Evolutionary conservation across 768 basidiomycete species (phyloP), one percentile per base, ranked within the genome.

Genomic region (Kwoniella shandongensis): DNA sequence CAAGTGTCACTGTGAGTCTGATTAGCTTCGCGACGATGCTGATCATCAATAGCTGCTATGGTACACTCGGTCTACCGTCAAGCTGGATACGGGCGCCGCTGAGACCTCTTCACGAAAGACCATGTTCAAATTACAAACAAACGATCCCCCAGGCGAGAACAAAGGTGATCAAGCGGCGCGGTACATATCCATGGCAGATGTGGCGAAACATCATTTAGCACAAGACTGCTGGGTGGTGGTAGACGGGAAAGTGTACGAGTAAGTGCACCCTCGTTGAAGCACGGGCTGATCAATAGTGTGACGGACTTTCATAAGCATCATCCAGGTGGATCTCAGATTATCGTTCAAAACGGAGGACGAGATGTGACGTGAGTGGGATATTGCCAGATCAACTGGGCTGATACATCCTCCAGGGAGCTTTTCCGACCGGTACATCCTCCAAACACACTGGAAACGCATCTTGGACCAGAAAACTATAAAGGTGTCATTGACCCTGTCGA

Each of bases 191-290:
- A 39, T 60, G 51, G 22, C 23, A 38, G 64, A 75, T 44, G 71
- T 75, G 2, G 67, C 61, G 12, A 57, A 44, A 27, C 73, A 75
- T 55, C 60, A 71, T 54, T 48, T 71, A 4, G 50, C 69, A n/a
- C 67, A 76, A 7, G 72, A 73, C 52, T 65, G 68, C 8, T 76
- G 74, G 74, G 72, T 76, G 1, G 62, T 76, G 4, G 53, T 76
- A 18, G 63, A 72, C 39, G 74, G 74, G 5, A 66, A 70, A 29
- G 72, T 76, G 5, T 76, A 67, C 48, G 74, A 76, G 73, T 74
- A 59, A 68, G 73, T 65, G 1, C 3, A 1, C 13, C 22, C 4
- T 29, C 23, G 44, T 17, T 3, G 3, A 20, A 4, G 41, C 25
- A 51, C 44, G 30, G 25, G 50, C 48, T 55, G 30, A 48, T 25